phyloP scores from a whole-genome alignment of 257 asterid genomes.

The Nyctanthes arbortristis region DNA sequence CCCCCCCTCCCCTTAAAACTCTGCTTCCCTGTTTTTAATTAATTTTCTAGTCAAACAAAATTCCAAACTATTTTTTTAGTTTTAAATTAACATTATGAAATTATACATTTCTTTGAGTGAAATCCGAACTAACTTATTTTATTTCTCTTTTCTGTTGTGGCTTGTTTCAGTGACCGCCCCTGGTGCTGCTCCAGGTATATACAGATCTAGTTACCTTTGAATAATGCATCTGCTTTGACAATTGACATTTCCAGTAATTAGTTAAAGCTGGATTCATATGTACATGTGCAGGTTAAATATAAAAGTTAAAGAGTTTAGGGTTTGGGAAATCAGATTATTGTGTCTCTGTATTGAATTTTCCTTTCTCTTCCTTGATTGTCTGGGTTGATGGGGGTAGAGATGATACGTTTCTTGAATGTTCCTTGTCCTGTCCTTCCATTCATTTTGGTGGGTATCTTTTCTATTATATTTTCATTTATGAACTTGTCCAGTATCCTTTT shows the following conservation, averaged over 20 bases:
- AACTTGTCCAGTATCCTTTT: neutral
- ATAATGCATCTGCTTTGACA: neutral
- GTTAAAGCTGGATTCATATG: no score
- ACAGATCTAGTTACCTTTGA: slow-evolving; percentile 22
- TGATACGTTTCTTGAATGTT: neutral
- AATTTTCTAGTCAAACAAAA: no score
- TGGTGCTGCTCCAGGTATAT: slow-evolving; percentile 70
- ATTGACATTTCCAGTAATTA: no score
- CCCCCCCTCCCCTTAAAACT: no score
- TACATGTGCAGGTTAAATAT: no score
- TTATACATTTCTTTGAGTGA: neutral
- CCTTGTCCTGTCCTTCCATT: neutral
- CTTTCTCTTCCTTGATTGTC: neutral
- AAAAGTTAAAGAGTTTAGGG: no score
- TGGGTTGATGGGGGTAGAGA: no score
- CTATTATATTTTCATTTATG: neutral
- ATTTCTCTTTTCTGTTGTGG: neutral
- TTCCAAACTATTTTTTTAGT: no score
- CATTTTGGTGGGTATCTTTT: no score
- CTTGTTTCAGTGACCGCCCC: slow-evolving; percentile 41
- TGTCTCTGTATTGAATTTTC: neutral
- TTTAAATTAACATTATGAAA: neutral
- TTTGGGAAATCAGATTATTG: neutral
- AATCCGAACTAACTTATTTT: neutral
- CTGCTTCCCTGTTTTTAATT: no score